Percentiles rank a stretch among this genome's conserved stretches.
These are phyloP conservation scores for Fusarium staphyleae DNA, from an alignment of 2,329 filamentous ascomycete species.

Conservation along the genomic window DNA sequence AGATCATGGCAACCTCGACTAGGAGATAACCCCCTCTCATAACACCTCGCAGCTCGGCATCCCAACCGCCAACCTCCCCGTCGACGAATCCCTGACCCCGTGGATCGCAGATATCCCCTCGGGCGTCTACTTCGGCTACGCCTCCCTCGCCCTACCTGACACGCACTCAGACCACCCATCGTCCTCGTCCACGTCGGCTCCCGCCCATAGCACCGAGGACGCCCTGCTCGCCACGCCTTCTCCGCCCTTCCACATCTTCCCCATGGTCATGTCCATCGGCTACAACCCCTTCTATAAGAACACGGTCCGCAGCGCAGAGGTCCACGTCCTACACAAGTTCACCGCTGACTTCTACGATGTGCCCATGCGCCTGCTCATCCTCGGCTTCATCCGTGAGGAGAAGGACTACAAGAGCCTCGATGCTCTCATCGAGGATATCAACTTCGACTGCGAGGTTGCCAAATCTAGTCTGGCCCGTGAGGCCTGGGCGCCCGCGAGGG, in stretches of 20 bases:
- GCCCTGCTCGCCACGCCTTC: slow-evolving; percentile 19
- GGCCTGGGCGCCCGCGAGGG: slow-evolving; percentile 61
- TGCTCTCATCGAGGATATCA: slow-evolving; percentile 86
- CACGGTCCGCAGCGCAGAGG: slow-evolving; percentile 83
- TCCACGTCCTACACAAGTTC: slow-evolving; percentile 85
- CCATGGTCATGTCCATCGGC: slow-evolving; percentile 92
- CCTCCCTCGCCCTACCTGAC: slow-evolving; percentile 69
- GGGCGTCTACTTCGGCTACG: slow-evolving; percentile 95
- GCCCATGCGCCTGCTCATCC: slow-evolving; percentile 78
- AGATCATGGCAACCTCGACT: background rate
- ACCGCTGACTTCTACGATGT: slow-evolving; percentile 83
- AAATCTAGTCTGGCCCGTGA: slow-evolving; percentile 72
- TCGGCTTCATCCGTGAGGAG: slow-evolving; percentile 90
- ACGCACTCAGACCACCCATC: slow-evolving; percentile 53
- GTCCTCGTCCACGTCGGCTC: slow-evolving; percentile 5
- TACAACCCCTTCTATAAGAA: slow-evolving; percentile 99
- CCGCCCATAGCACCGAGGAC: slow-evolving; percentile 21
- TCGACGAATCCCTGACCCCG: slow-evolving; percentile 65
- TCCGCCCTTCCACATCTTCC: slow-evolving; percentile 62
- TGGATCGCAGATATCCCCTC: slow-evolving; percentile 71
- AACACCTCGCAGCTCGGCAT: slow-evolving; percentile 75
- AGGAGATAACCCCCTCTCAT: background rate
- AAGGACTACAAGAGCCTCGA: slow-evolving; percentile 87
- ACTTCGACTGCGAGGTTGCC: slow-evolving; percentile 85
- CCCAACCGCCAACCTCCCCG: slow-evolving; percentile 90